Evolutionary conservation across 2,329 filamentous ascomycete genomes (phyloP), one percentile per base, ranked within the genome.

Genomic region (Diaporthe sp.): DNA sequence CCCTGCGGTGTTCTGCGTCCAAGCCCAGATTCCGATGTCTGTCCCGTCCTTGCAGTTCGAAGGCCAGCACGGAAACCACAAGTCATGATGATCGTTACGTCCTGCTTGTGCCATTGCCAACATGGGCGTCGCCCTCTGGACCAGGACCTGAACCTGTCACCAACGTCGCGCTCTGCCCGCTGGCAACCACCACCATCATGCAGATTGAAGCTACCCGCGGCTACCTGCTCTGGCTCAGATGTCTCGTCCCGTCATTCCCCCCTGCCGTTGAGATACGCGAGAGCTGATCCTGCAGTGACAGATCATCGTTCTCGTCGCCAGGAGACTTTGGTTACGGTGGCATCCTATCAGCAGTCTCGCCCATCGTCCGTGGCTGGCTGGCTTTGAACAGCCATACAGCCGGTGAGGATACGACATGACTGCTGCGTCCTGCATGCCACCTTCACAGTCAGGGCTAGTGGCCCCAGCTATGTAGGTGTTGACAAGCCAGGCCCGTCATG

Each of bases 251-350:
- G 72, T 33, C 64, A 28, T 45, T 25, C 52, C 71, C 69, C 71
- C 72, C 50, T 61, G 61, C 57, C 64, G 45, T 72, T 67, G 58
- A 76, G 74, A 76, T 76, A 76, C 74, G 74, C 74, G 74, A 76
- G 72, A 42, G 74, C 72, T 72, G 74, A 76, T 76, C 72, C 64
- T 74, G 74, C 74, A 74, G 30, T 67, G 47, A 64, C 55, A 68
- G 72, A 74, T 74, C 60, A 47, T 67, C 42, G 42, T 68, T 74
- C 57, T 76, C 67, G 74, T 75, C 45, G 67, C 45, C 71, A 35
- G 40, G 25, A n/a, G 42, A 52, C 33, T 50, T 57, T 67, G 25
- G 57, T 28, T 54, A 35, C 10, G 28, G 66, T 30, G 35, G 47
- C 55, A 67, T 30, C 70, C 54, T 60, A 60, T 67, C 69, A 72